These are phyloP conservation scores for Dendrobium chrysotoxum DNA, from an alignment of 106 monocot genomes.

Conservation along the genomic window DNA sequence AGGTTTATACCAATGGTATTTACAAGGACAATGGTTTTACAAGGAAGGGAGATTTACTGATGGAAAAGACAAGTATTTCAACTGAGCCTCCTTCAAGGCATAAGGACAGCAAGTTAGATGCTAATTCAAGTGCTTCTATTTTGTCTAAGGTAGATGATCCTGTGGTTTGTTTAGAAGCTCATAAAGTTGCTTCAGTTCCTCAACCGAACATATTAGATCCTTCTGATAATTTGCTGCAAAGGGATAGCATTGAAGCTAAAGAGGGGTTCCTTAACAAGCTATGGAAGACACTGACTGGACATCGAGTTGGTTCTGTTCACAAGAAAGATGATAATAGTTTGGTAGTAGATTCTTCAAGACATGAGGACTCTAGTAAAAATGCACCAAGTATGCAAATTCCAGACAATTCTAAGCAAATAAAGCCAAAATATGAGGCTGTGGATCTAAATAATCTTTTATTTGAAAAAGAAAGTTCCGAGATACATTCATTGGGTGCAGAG, in stretches of 20 bases:
- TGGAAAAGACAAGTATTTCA: neutral
- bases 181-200: neutral
- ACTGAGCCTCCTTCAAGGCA: neutral
- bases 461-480: neutral
- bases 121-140: conserved; percentile 6
- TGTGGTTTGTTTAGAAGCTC: conserved; percentile 10
- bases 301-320: neutral
- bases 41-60: neutral
- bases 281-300: conserved; percentile 18
- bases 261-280: conserved; percentile 40
- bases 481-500: conserved; percentile 3
- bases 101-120: conserved; percentile 8
- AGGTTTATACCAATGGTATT: conserved; percentile 6
- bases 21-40: neutral
- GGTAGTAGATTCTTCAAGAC: conserved; percentile 4
- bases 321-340: conserved; percentile 3
- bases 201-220: neutral
- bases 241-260: neutral
- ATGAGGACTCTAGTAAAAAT: conserved; percentile 7
- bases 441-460: neutral
- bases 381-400: no score
- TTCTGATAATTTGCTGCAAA: neutral
- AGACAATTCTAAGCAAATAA: conserved; percentile 5
- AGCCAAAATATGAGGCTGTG: conserved; percentile 10
- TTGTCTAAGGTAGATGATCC: conserved; percentile 4